Percentiles rank a stretch among this genome's conserved stretches.
phyloP scores from a whole-genome alignment of 129 eudicot genomes.

The Flaveria sonorensis region DNA sequence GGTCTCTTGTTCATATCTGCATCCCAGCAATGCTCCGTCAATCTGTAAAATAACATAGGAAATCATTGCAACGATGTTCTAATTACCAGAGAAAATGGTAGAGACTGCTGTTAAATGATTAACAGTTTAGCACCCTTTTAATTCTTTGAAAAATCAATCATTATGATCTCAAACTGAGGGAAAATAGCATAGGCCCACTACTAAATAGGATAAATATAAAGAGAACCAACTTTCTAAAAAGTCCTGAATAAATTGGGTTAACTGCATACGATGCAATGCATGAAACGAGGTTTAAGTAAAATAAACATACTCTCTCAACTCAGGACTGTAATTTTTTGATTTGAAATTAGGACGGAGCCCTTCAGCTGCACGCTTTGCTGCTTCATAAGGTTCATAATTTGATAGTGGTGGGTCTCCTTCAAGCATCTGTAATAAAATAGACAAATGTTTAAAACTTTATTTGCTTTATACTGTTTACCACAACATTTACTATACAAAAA shows the following conservation, averaged over 20 bases:
- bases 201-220: neutral
- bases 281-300: constrained; percentile 16
- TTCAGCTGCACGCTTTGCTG: constrained; percentile 85
- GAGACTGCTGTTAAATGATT: neutral
- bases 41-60: constrained; percentile 35
- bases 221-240: neutral
- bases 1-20: constrained; percentile 86
- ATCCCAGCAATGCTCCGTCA: constrained; percentile 77
- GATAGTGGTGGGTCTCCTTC: constrained; percentile 96
- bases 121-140: neutral
- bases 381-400: constrained; percentile 84
- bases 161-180: neutral
- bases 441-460: neutral
- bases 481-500: neutral
- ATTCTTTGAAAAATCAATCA: neutral
- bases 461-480: constrained; percentile 5
- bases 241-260: neutral
- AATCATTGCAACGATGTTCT: constrained; percentile 14
- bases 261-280: constrained; percentile 19
- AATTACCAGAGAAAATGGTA: neutral
- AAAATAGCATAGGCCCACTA: neutral
- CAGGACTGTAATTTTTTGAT: constrained; percentile 63
- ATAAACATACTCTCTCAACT: constrained; percentile 73
- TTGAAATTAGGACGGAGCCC: constrained; percentile 81
- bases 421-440: constrained; percentile 70